These are phyloP conservation scores for Musa balbisiana DNA, from an alignment of 202 grass and related monocot species.

Conservation along the genomic window DNA sequence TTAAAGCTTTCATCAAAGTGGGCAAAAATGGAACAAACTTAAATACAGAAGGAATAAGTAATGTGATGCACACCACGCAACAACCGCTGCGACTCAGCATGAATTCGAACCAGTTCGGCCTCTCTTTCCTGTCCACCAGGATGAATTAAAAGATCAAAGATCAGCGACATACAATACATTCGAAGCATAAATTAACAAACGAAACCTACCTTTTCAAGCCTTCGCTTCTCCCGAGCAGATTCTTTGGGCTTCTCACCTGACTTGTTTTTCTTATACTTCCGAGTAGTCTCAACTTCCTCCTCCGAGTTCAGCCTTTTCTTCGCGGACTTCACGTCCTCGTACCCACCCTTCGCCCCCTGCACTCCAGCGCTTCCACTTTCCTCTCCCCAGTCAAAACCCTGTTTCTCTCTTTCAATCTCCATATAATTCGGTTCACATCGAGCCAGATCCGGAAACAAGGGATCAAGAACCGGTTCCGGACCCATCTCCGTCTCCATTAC, in stretches of 20 bases:
- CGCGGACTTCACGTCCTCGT: constrained; percentile 50
- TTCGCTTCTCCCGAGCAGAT: constrained; percentile 43
- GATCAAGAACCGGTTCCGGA: background rate
- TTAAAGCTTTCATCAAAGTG: background rate
- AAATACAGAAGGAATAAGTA: background rate
- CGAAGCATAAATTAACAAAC: background rate
- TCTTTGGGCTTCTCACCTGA: constrained; percentile 36
- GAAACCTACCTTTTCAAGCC: constrained; percentile 45
- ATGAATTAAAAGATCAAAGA: constrained; percentile 10
- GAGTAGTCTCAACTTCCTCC: constrained; percentile 35
- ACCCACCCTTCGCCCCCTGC: constrained; percentile 47
- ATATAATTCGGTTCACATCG: constrained; percentile 28
- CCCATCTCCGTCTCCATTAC: background rate
- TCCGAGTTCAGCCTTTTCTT: constrained; percentile 83
- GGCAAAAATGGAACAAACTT: background rate
- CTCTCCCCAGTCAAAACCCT: background rate
- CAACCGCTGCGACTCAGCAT: constrained; percentile 71
- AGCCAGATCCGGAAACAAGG: constrained; percentile 24
- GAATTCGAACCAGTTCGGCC: constrained; percentile 45
- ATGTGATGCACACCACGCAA: constrained; percentile 45
- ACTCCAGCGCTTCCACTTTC: constrained; percentile 1
- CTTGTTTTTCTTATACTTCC: constrained; percentile 58
- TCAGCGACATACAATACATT: background rate
- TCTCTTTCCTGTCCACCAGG: constrained; percentile 54
- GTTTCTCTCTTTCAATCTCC: background rate